phyloP scores from a whole-genome alignment of 495 filamentous ascomycete genomes.

The Immersiella caudata region DNA sequence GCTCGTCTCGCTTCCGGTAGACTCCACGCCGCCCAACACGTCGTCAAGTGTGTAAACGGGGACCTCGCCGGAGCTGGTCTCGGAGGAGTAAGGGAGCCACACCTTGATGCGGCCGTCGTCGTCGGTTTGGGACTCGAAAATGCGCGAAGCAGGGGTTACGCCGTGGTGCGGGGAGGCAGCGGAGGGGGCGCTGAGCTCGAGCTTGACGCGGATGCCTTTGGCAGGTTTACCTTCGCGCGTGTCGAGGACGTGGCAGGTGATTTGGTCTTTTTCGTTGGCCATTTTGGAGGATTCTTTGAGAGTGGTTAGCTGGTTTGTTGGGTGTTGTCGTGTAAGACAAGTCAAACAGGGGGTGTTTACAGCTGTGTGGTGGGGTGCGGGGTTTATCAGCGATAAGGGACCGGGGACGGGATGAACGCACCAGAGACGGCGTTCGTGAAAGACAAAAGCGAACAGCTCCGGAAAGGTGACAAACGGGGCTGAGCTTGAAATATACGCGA shows the following conservation, averaged over 20 bases:
- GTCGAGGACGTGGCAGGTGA: slow-evolving; percentile 67
- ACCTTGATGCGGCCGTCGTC: slow-evolving; percentile 80
- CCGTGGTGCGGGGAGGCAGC: slow-evolving; percentile 21
- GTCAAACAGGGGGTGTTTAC: neutral
- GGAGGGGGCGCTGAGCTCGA: slow-evolving; percentile 52
- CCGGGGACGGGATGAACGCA: neutral
- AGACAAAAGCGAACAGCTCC: neutral
- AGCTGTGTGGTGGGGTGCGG: slow-evolving; percentile 16
- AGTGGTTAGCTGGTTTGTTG: neutral
- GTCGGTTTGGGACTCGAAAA: slow-evolving; percentile 70
- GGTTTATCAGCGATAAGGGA: slow-evolving; percentile 24
- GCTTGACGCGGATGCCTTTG: slow-evolving; percentile 75
- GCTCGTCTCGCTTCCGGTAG: slow-evolving; percentile 30
- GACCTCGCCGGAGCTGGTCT: slow-evolving; percentile 49
- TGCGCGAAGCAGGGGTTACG: slow-evolving; percentile 33
- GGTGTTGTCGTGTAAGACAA: neutral
- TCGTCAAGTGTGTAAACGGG: slow-evolving; percentile 55
- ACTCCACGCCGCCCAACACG: slow-evolving; percentile 44
- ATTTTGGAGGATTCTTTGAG: slow-evolving; percentile 14
- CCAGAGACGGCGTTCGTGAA: neutral
- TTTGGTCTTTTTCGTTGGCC: slow-evolving; percentile 48
- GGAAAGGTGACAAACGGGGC: slow-evolving; percentile 6
- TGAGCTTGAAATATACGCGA: neutral
- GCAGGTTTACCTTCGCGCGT: slow-evolving; percentile 65
- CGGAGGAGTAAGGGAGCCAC: slow-evolving; percentile 65